Evolutionary conservation across 2,329 filamentous ascomycete species (phyloP).

Genomic region (Elsinoe batatas): DNA sequence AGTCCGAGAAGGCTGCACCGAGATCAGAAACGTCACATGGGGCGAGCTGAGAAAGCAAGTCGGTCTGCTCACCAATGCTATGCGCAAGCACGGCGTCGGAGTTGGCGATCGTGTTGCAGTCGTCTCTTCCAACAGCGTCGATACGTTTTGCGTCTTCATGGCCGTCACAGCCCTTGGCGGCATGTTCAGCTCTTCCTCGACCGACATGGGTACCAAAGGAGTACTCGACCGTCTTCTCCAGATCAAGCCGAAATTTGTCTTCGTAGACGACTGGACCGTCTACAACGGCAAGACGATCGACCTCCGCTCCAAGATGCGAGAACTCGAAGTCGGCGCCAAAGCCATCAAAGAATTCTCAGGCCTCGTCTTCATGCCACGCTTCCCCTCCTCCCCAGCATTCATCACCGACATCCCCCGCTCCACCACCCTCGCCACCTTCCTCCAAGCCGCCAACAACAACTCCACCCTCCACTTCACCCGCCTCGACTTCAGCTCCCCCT

Average conservation of each 20-base stretch:
- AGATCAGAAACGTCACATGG: conserved; percentile 52
- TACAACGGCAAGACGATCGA: conserved; percentile 72
- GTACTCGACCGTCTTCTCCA: conserved; percentile 66
- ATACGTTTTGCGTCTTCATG: conserved; percentile 62
- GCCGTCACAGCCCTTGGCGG: conserved; percentile 62
- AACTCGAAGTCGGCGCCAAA: conserved; percentile 43
- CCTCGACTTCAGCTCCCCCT: conserved; percentile 62
- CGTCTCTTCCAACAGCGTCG: conserved; percentile 64
- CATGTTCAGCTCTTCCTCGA: conserved; percentile 65
- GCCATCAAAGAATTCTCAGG: conserved; percentile 46
- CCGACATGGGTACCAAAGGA: conserved; percentile 74
- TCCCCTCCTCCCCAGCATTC: conserved; percentile 47
- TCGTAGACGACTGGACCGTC: conserved; percentile 69
- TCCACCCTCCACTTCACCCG: conserved; percentile 45
- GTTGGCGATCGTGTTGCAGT: conserved; percentile 67
- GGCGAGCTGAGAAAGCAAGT: conserved; percentile 51
- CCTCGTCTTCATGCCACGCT: conserved; percentile 58
- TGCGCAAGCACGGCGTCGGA: conserved; percentile 54
- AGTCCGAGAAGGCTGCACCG: conserved; percentile 53
- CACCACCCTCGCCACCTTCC: conserved; percentile 34
- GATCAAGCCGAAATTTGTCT: conserved; percentile 68
- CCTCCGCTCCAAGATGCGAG: conserved; percentile 60
- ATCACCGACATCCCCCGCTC: conserved; percentile 44
- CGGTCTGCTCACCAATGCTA: conserved; percentile 52
- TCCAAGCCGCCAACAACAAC: conserved; percentile 30